Evolutionary conservation across 129 eudicot species (phyloP).

Genomic region (Kitagawia praeruptora): DNA sequence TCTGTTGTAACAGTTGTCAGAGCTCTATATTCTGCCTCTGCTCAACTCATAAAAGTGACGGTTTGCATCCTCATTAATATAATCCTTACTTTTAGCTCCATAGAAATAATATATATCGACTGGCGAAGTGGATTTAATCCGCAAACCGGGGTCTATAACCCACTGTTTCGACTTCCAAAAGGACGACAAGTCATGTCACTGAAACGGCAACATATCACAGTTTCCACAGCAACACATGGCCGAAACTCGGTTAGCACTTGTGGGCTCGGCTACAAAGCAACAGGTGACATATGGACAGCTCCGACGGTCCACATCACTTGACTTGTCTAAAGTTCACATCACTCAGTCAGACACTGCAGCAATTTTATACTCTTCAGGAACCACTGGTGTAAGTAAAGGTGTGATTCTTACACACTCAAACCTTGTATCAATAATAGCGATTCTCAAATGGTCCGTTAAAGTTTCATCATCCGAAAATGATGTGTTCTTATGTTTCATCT

Average conservation of each 20-base stretch:
- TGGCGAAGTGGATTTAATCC: constrained; percentile 45
- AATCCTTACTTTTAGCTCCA: no score
- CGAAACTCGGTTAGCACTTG: constrained; percentile 40
- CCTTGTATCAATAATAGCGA: constrained; percentile 37
- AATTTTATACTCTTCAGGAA: constrained; percentile 68
- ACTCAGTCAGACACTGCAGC: constrained; percentile 67
- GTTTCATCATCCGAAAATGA: constrained; percentile 40
- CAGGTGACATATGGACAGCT: constrained; percentile 50
- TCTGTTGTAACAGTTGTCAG: no score
- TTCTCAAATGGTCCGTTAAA: constrained; percentile 41
- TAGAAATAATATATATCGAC: not conserved
- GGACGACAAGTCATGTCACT: constrained; percentile 32
- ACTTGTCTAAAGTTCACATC: constrained; percentile 29
- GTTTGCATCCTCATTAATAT: no score
- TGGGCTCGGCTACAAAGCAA: constrained; percentile 37
- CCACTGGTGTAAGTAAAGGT: constrained; percentile 77
- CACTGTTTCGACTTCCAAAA: constrained; percentile 37
- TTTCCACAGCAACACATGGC: constrained; percentile 39
- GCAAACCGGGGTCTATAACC: constrained; percentile 54
- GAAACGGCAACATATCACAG: constrained; percentile 51
- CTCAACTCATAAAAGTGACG: no score
- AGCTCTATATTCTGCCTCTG: no score
- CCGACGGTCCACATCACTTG: constrained; percentile 31
- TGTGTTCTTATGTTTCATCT: constrained; percentile 51
- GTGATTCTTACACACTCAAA: constrained; percentile 55